Evolutionary conservation across 805 yeast species (phyloP), one percentile per base, ranked within the genome.

Genomic region (Pichia heedii): DNA sequence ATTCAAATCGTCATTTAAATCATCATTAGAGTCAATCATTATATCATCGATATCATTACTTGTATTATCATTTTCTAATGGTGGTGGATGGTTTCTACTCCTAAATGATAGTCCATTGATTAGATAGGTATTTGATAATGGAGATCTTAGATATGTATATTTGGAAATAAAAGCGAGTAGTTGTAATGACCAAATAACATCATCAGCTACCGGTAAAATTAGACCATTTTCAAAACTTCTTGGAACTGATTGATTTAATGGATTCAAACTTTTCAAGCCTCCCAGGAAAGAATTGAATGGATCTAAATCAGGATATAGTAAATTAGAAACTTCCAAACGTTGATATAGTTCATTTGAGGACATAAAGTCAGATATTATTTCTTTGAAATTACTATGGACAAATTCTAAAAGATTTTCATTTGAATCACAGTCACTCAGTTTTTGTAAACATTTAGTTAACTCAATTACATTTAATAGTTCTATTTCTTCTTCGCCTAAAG

Each of bases 121-220:
- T 38, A 88, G 65, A 60, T 84, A 83, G 3, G 95, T 80, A 41
- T 74, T 75, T 51, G 88, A 94, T 46, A 90, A 67, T 39, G 71
- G 71, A 33, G 78, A 81, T 54, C 89, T 84, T 60, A 89, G 67
- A 48, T 77, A 74, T 0, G 96, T 81, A 56, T 93, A 90, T 62
- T 90, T 90, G 5, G 97, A 88, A 35, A 89, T 85, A 61, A 88
- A 90, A 13, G 97, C 97, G 40, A 93, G 63, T 19, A 93, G 70
- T 61, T 90, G 97, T 42, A 90, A 68, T 4, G 95, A 83, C 96
- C 96, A 88, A 32, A 87, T 80, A 16, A 90, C 85, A 57, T 90
- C 98, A 58, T 90, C 97, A 50, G 85, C 95, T 44, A 86, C 75
- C 1, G 97, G 97, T 6, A 88, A 74, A n/a, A 89, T 71, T 20